Conservation (phyloP, 306 rosid species). For the Vigna unguiculata region DNA sequence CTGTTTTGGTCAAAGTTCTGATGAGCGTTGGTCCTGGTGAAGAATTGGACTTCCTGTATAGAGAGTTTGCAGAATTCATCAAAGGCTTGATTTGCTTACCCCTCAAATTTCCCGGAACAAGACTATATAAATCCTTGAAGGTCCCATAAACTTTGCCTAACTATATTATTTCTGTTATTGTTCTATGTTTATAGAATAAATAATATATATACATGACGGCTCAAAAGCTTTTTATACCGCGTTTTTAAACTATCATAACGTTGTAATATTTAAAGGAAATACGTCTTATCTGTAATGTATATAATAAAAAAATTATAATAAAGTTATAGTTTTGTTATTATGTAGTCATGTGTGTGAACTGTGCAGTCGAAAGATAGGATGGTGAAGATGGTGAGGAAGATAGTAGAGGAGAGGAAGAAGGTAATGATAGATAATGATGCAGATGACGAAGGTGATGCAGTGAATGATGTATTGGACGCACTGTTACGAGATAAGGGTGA, state of each 20-base stretch:
- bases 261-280: not conserved
- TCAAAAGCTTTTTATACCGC: too few relatives aligned
- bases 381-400: conserved; percentile 69
- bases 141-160: conserved; percentile 40
- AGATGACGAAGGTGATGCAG: conserved; percentile 23
- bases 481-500: conserved; percentile 63
- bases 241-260: too few relatives aligned
- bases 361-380: conserved; percentile 81
- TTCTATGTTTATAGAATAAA: not conserved
- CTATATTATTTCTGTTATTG: not conserved
- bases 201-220: not conserved
- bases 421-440: not conserved
- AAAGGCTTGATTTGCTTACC: conserved; percentile 92
- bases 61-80: conserved; percentile 78
- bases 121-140: conserved; percentile 89
- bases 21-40: conserved; percentile 84
- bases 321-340: not conserved
- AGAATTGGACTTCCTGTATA: conserved; percentile 69
- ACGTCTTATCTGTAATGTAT: not conserved
- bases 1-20: conserved; percentile 70
- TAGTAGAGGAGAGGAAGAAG: conserved; percentile 58
- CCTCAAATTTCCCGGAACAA: conserved; percentile 83
- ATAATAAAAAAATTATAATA: too few relatives aligned
- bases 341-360: not conserved
- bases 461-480: conserved; percentile 72